Evolutionary conservation across 2,329 filamentous ascomycete genomes (phyloP), one percentile per base, ranked within the genome.

Genomic region (Penicillium sp.): DNA sequence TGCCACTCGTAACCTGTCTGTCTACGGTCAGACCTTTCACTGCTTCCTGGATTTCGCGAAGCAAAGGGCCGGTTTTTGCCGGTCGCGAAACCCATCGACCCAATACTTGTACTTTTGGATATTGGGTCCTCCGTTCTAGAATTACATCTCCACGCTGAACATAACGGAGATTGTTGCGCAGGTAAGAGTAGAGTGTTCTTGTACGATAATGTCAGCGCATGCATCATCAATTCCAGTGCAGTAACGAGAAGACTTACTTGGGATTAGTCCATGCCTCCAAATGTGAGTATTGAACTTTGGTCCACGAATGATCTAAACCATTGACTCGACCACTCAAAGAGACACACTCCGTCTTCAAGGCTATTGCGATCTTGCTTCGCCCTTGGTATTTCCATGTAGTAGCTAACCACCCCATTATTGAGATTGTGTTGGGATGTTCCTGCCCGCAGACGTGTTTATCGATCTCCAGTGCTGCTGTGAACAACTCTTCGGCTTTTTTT

Each of bases 31-130:
- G 7, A 1, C 9, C 6, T 2, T 40, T 23, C 6, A 59, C 21
- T 1, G 54, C 57, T 41, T 52, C 21, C 15, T 57, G 31, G n/a
- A 60, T 50, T n/a, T 60, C 60, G 7, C 33, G 38, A 48, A 62
- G 15, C n/a, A 60, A 46, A 1, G 57, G 21, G 1, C 48, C 51
- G 6, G 25, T 25, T 17, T 51, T 54, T 5, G 41, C 27, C 15
- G 33, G 38, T 4, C 49, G 46, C 3, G 27, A 6, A 7, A 9
- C 45, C 25, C 46, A 59, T 10, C 41, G 40, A 6, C 59, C 59
- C 3, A 29, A 27, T 0, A 54, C 23, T 6, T 59, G 41, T 19
- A 57, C 47, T 23, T 49, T 43, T 1, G 59, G 56, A 21, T 54
- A 59, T 2, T 12, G 10, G 2, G 7, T 27, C 7, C 52, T 46